Evolutionary conservation across 345 rosid species (phyloP), one percentile per base, ranked within the genome.

Genomic region (Melaleuca quinquenervia): DNA sequence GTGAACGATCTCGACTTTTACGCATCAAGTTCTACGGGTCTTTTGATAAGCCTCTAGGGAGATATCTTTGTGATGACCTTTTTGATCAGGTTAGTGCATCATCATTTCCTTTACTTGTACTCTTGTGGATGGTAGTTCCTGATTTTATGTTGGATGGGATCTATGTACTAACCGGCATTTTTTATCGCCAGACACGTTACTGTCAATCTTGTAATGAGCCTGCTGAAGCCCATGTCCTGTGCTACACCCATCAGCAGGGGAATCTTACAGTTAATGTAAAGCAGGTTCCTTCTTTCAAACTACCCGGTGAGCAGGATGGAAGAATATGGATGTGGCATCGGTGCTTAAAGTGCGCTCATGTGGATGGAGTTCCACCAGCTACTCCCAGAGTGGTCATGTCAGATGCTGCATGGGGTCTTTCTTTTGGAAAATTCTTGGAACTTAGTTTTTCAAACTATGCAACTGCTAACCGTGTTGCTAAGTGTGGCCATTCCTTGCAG

Each of bases 251-350:
- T 88, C 97, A 94, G 91, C 98, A 96, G 89, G 99, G 99, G n/a
- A 98, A 96, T 90, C 96, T 98, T 53, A 98, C 98, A 13, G 96
- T 96, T 88, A 94, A 93, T 88, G 98, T 96, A 80, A 93, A 95
- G 88, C 92, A 90, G 55, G 94, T 93, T 75, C 52, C 95, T 45
- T 91, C 95, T 51, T 88, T 90, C 84, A 95, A 92, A 90, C 93
- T 98, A 55, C 96, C 96, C 15, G 99, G 99, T 87, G 98, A 93
- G 87, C 92, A 86, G 84, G 99, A 98, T 90, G 99, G 98, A 85
- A 96, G 93, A 90, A 96, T 98, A 88, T 98, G 99, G 99, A 96
- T 98, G 99, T 98, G 99, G 99, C 99, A 98, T 75, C 95, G 99
- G 24, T 98, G 99, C 95, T 89, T 98, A 62, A 92, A 94, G 89